Evolutionary conservation across 2,329 filamentous ascomycete genomes (phyloP).

Genomic region (Botrytis fragariae): DNA sequence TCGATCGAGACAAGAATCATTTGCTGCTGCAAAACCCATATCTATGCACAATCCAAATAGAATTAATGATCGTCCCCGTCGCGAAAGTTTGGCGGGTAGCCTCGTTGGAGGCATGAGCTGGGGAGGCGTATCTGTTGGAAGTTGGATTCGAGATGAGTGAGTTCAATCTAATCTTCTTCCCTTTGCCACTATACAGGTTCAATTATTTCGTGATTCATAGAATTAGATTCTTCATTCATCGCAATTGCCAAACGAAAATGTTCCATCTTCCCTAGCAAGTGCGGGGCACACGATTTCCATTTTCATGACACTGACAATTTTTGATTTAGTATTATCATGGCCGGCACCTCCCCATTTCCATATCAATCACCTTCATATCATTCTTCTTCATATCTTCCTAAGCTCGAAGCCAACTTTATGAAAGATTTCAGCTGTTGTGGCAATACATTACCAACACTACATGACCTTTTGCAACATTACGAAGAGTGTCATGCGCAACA

Average conservation of each 20-base stretch:
- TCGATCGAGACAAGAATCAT: slow-evolving; percentile 58
- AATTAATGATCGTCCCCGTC: slow-evolving; percentile 55
- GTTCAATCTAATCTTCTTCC: slow-evolving; percentile 42
- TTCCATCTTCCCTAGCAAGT: background rate
- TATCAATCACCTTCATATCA: slow-evolving; percentile 93
- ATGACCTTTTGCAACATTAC: slow-evolving; percentile 94
- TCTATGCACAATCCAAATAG: slow-evolving; percentile 63
- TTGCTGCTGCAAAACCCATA: slow-evolving; percentile 64
- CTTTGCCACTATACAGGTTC: background rate
- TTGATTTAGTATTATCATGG: slow-evolving; percentile 78
- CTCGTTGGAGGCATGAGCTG: slow-evolving; percentile 87
- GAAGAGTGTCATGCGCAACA: slow-evolving; percentile 88
- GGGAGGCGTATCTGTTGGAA: slow-evolving; percentile 93
- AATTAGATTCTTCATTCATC: background rate
- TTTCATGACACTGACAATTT: slow-evolving; percentile 28
- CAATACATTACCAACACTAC: slow-evolving; percentile 81
- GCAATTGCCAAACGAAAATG: background rate
- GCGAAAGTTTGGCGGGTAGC: slow-evolving; percentile 63
- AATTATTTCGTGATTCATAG: background rate
- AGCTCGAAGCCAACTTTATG: slow-evolving; percentile 97
- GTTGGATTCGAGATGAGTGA: slow-evolving; percentile 98
- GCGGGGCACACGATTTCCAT: slow-evolving; percentile 12
- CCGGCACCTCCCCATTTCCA: slow-evolving; percentile 89
- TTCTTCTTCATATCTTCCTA: slow-evolving; percentile 93
- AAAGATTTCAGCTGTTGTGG: slow-evolving; percentile 95